A percentile compares a stretch with the other conserved stretches of the same genome.
phyloP scores from a whole-genome alignment of 2,329 filamentous ascomycete genomes.

The Cordyceps farinosa region DNA sequence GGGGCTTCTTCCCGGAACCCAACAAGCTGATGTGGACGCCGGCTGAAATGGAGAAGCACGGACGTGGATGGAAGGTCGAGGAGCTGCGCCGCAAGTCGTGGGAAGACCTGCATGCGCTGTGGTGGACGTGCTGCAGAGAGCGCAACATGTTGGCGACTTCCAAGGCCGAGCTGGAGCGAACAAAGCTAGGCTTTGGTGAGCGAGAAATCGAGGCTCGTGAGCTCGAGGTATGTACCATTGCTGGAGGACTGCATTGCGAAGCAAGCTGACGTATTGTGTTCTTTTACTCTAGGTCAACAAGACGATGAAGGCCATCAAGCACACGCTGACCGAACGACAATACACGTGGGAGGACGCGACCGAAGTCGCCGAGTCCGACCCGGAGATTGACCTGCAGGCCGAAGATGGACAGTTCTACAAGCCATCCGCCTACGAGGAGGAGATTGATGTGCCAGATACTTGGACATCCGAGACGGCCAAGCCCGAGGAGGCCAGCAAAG shows the following conservation, averaged over 20 bases:
- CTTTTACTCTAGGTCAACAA: constrained; percentile 55
- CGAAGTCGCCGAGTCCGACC: constrained; percentile 61
- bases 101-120: constrained; percentile 87
- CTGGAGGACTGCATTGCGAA: neutral
- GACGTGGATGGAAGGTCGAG: constrained; percentile 77
- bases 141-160: constrained; percentile 84
- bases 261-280: constrained; percentile 19
- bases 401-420: constrained; percentile 47
- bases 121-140: constrained; percentile 93
- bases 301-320: constrained; percentile 81
- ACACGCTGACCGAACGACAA: constrained; percentile 80
- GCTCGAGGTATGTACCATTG: constrained; percentile 53
- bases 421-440: constrained; percentile 40
- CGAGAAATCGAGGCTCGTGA: constrained; percentile 63
- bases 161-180: constrained; percentile 61
- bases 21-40: constrained; percentile 68
- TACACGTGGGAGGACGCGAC: constrained; percentile 82
- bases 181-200: constrained; percentile 70
- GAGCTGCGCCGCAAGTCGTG: constrained; percentile 88
- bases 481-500: constrained; percentile 16
- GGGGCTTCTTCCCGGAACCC: constrained; percentile 80
- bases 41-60: constrained; percentile 66
- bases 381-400: constrained; percentile 58
- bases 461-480: constrained; percentile 25
- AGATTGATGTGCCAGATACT: constrained; percentile 24